Evolutionary conservation across 805 yeast species (phyloP).

Genomic region (Tetrapisispora arboricola): DNA sequence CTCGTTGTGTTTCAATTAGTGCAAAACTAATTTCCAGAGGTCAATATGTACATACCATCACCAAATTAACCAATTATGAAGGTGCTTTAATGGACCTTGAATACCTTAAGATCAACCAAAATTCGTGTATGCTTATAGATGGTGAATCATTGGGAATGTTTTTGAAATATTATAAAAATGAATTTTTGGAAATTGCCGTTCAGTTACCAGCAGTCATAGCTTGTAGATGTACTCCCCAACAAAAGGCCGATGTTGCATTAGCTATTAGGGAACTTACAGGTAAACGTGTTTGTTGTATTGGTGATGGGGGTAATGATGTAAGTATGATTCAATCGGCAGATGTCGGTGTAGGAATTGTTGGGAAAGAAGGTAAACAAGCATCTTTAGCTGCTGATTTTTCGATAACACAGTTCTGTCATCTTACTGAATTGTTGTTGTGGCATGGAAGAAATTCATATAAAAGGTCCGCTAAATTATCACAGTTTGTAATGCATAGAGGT

Average conservation of each 20-base stretch:
- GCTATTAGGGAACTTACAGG: slow-evolving; percentile 71
- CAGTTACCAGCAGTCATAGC: slow-evolving; percentile 91
- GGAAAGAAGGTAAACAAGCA: slow-evolving; percentile 97
- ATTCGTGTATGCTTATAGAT: slow-evolving; percentile 70
- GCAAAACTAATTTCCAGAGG: slow-evolving; percentile 89
- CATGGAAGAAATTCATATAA: slow-evolving; percentile 97
- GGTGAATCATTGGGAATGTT: slow-evolving; percentile 80
- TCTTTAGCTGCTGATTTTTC: slow-evolving; percentile 96
- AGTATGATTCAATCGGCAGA: slow-evolving; percentile 98
- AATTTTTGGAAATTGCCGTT: slow-evolving; percentile 70
- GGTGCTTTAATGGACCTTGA: slow-evolving; percentile 70
- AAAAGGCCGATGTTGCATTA: slow-evolving; percentile 88
- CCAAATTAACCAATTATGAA: slow-evolving; percentile 48
- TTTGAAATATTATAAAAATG: slow-evolving; percentile 50
- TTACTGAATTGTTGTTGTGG: slow-evolving; percentile 84
- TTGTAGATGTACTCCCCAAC: slow-evolving; percentile 97
- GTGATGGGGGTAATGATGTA: slow-evolving; percentile 99
- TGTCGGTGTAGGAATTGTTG: slow-evolving; percentile 98
- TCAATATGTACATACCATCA: slow-evolving; percentile 81
- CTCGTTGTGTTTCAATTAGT: slow-evolving; percentile 94
- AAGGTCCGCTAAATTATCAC: slow-evolving; percentile 88
- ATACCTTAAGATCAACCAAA: slow-evolving; percentile 46
- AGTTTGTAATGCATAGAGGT: slow-evolving; percentile 95
- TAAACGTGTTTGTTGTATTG: slow-evolving; percentile 91
- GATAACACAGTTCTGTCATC: slow-evolving; percentile 79